Conservation (phyloP, 2,329 filamentous ascomycete genomes). For the Phoma sp. region DNA sequence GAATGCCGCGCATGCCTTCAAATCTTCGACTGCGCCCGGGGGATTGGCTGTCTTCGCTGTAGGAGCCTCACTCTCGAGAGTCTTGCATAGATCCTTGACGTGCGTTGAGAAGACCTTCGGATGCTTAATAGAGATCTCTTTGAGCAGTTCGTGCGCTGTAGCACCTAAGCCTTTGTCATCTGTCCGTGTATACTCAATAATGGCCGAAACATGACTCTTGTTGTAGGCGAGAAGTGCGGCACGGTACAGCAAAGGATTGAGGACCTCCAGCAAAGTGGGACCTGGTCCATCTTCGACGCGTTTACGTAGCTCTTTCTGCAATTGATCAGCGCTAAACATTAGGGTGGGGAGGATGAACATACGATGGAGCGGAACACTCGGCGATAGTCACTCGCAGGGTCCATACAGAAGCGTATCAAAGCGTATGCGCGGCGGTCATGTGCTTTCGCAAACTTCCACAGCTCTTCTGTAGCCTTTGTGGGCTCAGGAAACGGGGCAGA, state of each 20-base stretch:
- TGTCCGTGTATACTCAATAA: slow-evolving; percentile 85
- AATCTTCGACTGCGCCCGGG: slow-evolving; percentile 78
- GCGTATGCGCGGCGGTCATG: slow-evolving; percentile 91
- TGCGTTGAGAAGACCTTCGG: slow-evolving; percentile 92
- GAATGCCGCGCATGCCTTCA: slow-evolving; percentile 94
- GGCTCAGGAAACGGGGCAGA: slow-evolving; percentile 78
- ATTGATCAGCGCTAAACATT: slow-evolving; percentile 14
- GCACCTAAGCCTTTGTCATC: slow-evolving; percentile 79
- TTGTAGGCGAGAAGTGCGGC: slow-evolving; percentile 89
- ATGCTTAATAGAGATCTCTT: slow-evolving; percentile 87
- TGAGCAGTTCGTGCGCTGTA: slow-evolving; percentile 85
- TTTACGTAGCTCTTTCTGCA: slow-evolving; percentile 78
- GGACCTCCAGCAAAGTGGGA: slow-evolving; percentile 73
- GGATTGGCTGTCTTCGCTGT: slow-evolving; percentile 71
- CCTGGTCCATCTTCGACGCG: slow-evolving; percentile 73
- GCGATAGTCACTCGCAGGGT: slow-evolving; percentile 86
- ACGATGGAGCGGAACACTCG: slow-evolving; percentile 83
- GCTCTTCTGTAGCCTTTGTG: slow-evolving; percentile 72
- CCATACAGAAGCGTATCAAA: slow-evolving; percentile 83
- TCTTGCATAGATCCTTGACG: slow-evolving; percentile 87
- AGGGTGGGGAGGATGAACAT: slow-evolving; percentile 11
- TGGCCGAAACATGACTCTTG: slow-evolving; percentile 87
- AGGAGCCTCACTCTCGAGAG: slow-evolving; percentile 81
- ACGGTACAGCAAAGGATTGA: slow-evolving; percentile 83
- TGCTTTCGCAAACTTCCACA: slow-evolving; percentile 88